Conservation (phyloP, 179 eudicot species). For the Nepenthes alata region DNA sequence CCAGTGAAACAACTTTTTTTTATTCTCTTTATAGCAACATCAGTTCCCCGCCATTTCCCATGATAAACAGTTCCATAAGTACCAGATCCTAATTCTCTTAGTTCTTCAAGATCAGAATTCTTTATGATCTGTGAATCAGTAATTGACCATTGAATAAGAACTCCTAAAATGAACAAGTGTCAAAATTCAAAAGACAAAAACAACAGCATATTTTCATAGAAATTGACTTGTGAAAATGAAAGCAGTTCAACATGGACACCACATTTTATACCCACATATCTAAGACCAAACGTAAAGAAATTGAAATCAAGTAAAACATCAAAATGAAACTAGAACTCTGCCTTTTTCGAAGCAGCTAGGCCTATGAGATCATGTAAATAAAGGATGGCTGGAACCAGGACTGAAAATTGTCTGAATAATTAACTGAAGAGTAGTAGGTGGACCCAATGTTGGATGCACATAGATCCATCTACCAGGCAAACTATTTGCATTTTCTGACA, state of each 20-base stretch:
- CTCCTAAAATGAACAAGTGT: too few relatives aligned
- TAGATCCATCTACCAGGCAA: neutral
- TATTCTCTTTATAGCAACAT: constrained; percentile 85
- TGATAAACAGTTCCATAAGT: constrained; percentile 89
- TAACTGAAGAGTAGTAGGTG: neutral
- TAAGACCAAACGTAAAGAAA: too few relatives aligned
- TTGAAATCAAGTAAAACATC: too few relatives aligned
- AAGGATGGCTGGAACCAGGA: too few relatives aligned
- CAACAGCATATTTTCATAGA: too few relatives aligned
- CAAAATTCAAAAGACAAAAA: too few relatives aligned
- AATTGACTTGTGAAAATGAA: too few relatives aligned
- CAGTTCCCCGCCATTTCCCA: constrained; percentile 91
- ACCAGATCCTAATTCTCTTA: constrained; percentile 81
- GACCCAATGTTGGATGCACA: neutral
- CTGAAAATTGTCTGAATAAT: neutral
- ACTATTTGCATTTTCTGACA: neutral
- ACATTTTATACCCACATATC: too few relatives aligned
- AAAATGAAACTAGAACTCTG: too few relatives aligned
- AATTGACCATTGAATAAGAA: neutral
- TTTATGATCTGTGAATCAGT: constrained; percentile 60
- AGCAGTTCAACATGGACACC: too few relatives aligned
- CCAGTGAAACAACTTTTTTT: constrained; percentile 79
- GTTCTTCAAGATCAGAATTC: constrained; percentile 84
- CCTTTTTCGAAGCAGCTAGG: too few relatives aligned
- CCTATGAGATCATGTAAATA: too few relatives aligned